These are phyloP conservation scores for Lichtheimia ramosa DNA, from an alignment of 371 early-diverging fungal species.

Conservation along the genomic window DNA sequence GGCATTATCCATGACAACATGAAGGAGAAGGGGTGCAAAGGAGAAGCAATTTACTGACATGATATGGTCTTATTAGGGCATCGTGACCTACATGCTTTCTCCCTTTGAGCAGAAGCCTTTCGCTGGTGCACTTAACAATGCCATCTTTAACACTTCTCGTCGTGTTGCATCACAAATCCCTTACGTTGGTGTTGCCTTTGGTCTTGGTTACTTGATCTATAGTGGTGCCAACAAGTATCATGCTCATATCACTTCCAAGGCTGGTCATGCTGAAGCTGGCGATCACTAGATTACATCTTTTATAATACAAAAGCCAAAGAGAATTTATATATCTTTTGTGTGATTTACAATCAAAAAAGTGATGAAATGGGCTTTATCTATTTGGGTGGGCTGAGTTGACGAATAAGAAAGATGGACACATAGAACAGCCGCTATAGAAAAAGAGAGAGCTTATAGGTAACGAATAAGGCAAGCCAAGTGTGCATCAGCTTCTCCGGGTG, in stretches of 20 bases:
- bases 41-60: slow-evolving; percentile 2
- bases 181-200: slow-evolving; percentile 71
- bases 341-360: too few species aligned
- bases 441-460: too few species aligned
- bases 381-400: too few species aligned
- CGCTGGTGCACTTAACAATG: slow-evolving; percentile 71
- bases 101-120: slow-evolving; percentile 81
- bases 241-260: slow-evolving; percentile 72
- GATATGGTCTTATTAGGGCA: slow-evolving; percentile 47
- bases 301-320: neutral
- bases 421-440: too few species aligned
- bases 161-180: slow-evolving; percentile 71
- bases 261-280: slow-evolving; percentile 58
- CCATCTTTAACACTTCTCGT: slow-evolving; percentile 79
- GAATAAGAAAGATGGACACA: too few species aligned
- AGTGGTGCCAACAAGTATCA: slow-evolving; percentile 64
- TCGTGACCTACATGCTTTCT: slow-evolving; percentile 74
- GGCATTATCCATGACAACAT: neutral
- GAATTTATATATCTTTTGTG: too few species aligned
- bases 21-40: neutral
- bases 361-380: too few species aligned
- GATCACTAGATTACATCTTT: slow-evolving; percentile 14
- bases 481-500: too few species aligned
- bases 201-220: slow-evolving; percentile 64
- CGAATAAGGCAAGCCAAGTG: too few species aligned